These are phyloP conservation scores for Coemansia sp. DNA, from an alignment of 192 early-diverging fungal species.

Conservation along the genomic window DNA sequence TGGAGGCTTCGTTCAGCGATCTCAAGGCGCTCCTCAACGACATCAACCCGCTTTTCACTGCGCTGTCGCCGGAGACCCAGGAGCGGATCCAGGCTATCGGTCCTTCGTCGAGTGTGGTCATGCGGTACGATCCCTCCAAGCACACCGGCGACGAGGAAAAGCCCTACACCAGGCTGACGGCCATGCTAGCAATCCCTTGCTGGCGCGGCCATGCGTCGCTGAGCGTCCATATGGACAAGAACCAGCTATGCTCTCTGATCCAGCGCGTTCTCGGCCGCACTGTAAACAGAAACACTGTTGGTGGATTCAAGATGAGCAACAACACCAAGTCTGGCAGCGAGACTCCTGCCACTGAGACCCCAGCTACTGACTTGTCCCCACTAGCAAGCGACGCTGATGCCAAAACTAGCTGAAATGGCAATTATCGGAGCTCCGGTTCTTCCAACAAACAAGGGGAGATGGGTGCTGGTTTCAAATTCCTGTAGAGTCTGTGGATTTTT, in stretches of 20 bases:
- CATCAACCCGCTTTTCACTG: slow-evolving; percentile 55
- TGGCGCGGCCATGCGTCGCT: slow-evolving; percentile 74
- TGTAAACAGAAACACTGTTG: slow-evolving; percentile 23
- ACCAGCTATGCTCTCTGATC: slow-evolving; percentile 64
- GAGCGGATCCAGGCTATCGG: slow-evolving; percentile 31
- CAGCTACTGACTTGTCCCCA: slow-evolving; percentile 2
- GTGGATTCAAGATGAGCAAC: slow-evolving; percentile 36
- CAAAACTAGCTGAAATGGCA: neutral
- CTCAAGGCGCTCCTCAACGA: slow-evolving; percentile 54
- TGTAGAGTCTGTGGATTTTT: no score
- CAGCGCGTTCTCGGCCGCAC: slow-evolving; percentile 51
- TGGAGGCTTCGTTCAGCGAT: slow-evolving; percentile 54
- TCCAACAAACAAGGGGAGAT: no score
- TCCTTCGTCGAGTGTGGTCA: slow-evolving; percentile 61
- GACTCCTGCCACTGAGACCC: neutral
- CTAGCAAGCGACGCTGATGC: neutral
- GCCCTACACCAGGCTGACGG: slow-evolving; percentile 45
- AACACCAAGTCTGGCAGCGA: slow-evolving; percentile 23
- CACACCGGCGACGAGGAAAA: slow-evolving; percentile 26
- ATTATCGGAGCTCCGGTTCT: no score
- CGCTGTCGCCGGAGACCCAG: slow-evolving; percentile 52
- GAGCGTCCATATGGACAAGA: slow-evolving; percentile 73
- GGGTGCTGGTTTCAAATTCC: no score
- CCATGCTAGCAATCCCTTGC: slow-evolving; percentile 62
- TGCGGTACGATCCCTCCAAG: slow-evolving; percentile 53